These are phyloP conservation scores for Solanum sejunctum DNA, from an alignment of 257 asterid genomes.

Conservation along the genomic window DNA sequence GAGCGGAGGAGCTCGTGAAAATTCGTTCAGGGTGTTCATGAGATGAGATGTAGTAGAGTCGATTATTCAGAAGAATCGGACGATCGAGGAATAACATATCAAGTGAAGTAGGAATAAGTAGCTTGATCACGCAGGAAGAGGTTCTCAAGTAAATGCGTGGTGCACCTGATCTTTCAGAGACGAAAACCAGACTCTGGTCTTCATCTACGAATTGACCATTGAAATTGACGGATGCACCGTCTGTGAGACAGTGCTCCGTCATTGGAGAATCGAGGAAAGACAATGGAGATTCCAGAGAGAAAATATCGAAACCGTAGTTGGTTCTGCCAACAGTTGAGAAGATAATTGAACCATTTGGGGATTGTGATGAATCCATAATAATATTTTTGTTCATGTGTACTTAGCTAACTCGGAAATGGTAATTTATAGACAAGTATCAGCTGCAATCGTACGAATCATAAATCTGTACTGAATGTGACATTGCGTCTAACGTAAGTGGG, in stretches of 20 bases:
- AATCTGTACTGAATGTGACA: neutral
- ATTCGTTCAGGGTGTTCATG: constrained; percentile 39
- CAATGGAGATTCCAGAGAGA: constrained; percentile 37
- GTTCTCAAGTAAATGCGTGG: constrained; percentile 18
- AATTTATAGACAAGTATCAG: neutral
- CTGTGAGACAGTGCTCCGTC: constrained; percentile 48
- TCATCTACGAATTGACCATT: constrained; percentile 58
- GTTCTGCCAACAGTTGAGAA: constrained; percentile 61
- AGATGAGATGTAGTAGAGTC: constrained; percentile 50
- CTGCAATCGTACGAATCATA: neutral
- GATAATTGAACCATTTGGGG: constrained; percentile 41
- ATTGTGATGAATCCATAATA: neutral
- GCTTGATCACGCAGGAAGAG: constrained; percentile 12
- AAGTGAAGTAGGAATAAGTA: constrained; percentile 11
- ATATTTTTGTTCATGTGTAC: neutral
- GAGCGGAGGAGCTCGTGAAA: constrained; percentile 55
- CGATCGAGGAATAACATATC: constrained; percentile 63
- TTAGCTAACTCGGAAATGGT: neutral
- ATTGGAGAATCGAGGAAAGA: neutral
- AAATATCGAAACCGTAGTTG: constrained; percentile 65
- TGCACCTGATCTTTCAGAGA: constrained; percentile 58
- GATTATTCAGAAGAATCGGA: constrained; percentile 29
- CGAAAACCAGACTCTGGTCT: constrained; percentile 20
- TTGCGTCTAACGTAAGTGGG: neutral
- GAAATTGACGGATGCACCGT: constrained; percentile 48